Evolutionary conservation across 2,329 filamentous ascomycete genomes (phyloP).

Genomic region (Coniochaeta sp.): DNA sequence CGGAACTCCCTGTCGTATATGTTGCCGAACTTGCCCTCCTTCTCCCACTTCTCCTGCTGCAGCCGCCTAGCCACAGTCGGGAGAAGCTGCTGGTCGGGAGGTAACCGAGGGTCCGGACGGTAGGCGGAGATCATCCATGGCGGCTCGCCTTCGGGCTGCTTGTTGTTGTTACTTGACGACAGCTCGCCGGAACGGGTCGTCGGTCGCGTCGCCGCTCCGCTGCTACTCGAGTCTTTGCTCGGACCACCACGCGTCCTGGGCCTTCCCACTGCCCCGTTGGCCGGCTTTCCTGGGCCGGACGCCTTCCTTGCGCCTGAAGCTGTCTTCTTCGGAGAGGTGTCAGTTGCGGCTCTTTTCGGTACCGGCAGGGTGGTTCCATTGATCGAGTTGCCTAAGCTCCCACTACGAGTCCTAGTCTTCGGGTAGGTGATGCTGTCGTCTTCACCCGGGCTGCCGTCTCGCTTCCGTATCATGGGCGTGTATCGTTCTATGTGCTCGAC

Average conservation of each 20-base stretch:
- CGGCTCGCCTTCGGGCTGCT: slow-evolving; percentile 85
- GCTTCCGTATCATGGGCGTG: slow-evolving; percentile 56
- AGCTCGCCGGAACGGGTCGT: slow-evolving; percentile 55
- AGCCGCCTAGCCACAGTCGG: slow-evolving; percentile 87
- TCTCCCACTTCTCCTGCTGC: slow-evolving; percentile 93
- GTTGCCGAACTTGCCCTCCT: slow-evolving; percentile 78
- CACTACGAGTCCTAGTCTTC: slow-evolving; percentile 63
- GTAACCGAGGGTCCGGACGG: slow-evolving; percentile 87
- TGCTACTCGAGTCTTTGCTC: slow-evolving; percentile 35
- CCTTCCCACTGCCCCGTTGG: slow-evolving; percentile 36
- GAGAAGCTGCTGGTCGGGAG: slow-evolving; percentile 90
- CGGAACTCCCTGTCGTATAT: slow-evolving; percentile 85
- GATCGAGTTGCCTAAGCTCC: slow-evolving; percentile 44
- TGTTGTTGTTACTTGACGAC: slow-evolving; percentile 44
- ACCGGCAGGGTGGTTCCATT: slow-evolving; percentile 16
- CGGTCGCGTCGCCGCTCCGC: slow-evolving; percentile 48
- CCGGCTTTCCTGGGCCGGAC: slow-evolving; percentile 32
- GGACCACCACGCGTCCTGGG: slow-evolving; percentile 58
- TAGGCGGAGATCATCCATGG: slow-evolving; percentile 95
- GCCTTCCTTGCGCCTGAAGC: slow-evolving; percentile 32
- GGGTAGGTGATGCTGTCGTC: slow-evolving; percentile 53
- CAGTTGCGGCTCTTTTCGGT: slow-evolving; percentile 36
- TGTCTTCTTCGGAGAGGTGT: slow-evolving; percentile 49
- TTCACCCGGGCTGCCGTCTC: slow-evolving; percentile 41
- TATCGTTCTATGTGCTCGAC: slow-evolving; percentile 67